These are phyloP conservation scores for Linnemannia zychae DNA, from an alignment of 192 early-diverging fungal genomes.

Conservation along the genomic window DNA sequence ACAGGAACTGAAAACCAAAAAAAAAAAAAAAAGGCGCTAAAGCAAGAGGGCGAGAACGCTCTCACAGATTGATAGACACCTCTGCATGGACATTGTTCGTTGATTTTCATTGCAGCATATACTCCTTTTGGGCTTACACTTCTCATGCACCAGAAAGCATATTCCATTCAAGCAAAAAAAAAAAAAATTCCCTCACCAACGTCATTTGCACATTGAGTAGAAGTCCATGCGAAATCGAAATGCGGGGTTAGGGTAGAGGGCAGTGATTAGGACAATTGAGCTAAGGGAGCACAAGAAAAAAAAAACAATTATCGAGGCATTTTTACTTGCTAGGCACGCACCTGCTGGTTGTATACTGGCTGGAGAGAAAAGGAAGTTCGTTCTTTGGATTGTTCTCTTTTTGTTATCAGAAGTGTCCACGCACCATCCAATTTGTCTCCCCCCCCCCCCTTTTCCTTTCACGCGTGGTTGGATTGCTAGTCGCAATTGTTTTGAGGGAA, in stretches of 20 bases:
- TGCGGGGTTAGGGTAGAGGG: neutral
- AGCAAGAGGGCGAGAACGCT: neutral
- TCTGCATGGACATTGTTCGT: neutral
- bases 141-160: neutral
- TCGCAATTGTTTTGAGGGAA: neutral
- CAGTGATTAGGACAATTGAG: neutral
- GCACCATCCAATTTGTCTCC: neutral
- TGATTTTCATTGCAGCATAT: too few relatives aligned
- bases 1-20: neutral
- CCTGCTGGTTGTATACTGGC: neutral
- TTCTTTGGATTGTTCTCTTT: neutral
- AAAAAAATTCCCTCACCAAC: neutral
- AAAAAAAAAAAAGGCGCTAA: neutral
- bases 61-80: neutral
- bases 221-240: slow-evolving; percentile 4
- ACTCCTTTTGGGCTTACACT: too few relatives aligned
- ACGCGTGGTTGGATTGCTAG: neutral
- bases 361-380: too few relatives aligned
- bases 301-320: neutral
- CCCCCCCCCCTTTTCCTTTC: neutral
- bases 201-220: slow-evolving; percentile 1
- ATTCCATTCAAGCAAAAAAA: slow-evolving; percentile 1
- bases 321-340: slow-evolving; percentile 1
- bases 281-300: neutral
- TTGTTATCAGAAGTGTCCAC: slow-evolving; percentile 5